These are phyloP conservation scores for Pachysandra terminalis DNA, from an alignment of 164 flowering plant genomes.

Conservation along the genomic window DNA sequence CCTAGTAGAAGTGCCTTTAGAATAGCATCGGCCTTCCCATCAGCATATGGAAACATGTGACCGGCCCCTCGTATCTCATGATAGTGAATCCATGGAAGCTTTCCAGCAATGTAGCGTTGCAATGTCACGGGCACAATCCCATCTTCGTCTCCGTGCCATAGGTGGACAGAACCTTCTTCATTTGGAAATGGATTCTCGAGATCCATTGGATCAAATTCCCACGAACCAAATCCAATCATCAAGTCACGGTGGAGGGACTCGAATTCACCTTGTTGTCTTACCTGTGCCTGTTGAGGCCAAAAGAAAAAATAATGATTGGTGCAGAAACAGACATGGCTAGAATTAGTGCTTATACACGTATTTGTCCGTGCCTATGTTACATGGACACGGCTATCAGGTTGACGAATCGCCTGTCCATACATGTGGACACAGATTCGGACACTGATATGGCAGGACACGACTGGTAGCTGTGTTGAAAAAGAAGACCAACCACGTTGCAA, in stretches of 20 bases:
- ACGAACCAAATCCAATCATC: slow-evolving; percentile 58
- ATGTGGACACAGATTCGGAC: too few species aligned
- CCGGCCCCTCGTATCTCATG: slow-evolving; percentile 63
- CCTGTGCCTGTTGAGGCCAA: slow-evolving; percentile 32
- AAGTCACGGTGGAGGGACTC: slow-evolving; percentile 54
- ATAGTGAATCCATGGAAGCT: slow-evolving; percentile 68
- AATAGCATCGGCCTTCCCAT: slow-evolving; percentile 32
- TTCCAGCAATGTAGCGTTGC: slow-evolving; percentile 49
- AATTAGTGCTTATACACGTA: too few species aligned
- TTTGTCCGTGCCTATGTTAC: too few species aligned
- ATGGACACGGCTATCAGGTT: too few species aligned
- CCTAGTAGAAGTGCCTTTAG: slow-evolving; percentile 14
- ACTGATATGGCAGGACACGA: too few species aligned
- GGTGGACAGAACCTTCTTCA: slow-evolving; percentile 60
- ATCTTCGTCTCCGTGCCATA: slow-evolving; percentile 84
- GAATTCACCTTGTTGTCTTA: slow-evolving; percentile 59
- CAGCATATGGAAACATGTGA: slow-evolving; percentile 41
- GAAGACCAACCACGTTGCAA: too few species aligned
- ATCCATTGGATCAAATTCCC: slow-evolving; percentile 68
- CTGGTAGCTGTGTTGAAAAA: too few species aligned
- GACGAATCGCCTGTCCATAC: too few species aligned
- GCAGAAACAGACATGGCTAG: too few species aligned
- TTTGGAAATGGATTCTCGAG: slow-evolving; percentile 59
- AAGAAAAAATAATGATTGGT: background rate
- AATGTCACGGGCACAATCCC: slow-evolving; percentile 40